Base-by-base conservation (phyloP, 2,329 filamentous ascomycete genomes). In the Fusarium equiseti region DNA sequence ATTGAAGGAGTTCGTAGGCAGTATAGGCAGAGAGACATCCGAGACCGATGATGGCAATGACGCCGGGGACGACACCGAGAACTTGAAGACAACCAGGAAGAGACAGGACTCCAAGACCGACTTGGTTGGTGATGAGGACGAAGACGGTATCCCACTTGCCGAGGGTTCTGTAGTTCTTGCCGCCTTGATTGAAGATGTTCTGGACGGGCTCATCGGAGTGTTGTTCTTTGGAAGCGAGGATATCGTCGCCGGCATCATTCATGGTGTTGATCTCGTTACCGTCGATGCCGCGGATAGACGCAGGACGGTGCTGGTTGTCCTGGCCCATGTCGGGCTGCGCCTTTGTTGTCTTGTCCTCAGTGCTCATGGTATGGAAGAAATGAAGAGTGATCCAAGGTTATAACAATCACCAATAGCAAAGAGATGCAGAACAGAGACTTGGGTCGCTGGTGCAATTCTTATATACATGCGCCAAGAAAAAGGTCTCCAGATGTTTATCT, bases 21-120 rank as follows among this genome's bases (percentile, higher is more conserved):
- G 77, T 79, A 40, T 79, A 92, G 1, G 90, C 92, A 77, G 92
- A 92, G 4, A 91, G 81, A 4, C 91, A 89, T 40, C 90, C 81
- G 5, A 79, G 84, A 13, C 90, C 90, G 58, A 91, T 84, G n/a
- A 90, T 92, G 75, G 91, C 77, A 57, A 92, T 90, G 46, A 92
- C 72, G 5, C 90, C 90, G 0, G 90, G 90, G 5, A 92, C 86
- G 11, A 92, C 82, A 6, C 90, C 90, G 7, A 92, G 83, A 18
- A 90, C 81, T 7, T 89, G 88, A 76, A 92, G 91, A 0, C 89
- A 91, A 77, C 88, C 91, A 1, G 90, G 90, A 66, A 92, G 90
- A 1, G 88, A 91, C 85, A 92, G 90, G 77, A 79, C 77, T 2
- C 77, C 77, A 1, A 78, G 71, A 13, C 73, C 76, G 46, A 78